phyloP scores from a whole-genome alignment of 1,284 basidiomycete species.

The Malassezia furfur region DNA sequence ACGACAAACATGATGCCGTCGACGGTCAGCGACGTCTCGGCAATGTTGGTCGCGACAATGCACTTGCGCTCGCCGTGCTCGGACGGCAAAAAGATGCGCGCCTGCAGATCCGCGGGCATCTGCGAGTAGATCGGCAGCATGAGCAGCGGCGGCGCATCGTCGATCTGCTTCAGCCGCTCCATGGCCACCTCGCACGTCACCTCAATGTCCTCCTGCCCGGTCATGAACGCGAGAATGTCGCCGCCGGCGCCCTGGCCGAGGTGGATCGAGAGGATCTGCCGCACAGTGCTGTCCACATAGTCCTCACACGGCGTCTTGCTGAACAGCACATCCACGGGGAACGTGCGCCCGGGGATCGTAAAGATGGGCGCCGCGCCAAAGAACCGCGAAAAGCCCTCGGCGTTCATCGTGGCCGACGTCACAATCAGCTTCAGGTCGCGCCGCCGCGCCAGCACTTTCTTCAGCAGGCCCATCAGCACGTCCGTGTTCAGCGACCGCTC shows the following conservation, averaged over 20 bases:
- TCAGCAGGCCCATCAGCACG: slow-evolving; percentile 86
- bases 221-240: slow-evolving; percentile 98
- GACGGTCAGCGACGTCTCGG: slow-evolving; percentile 87
- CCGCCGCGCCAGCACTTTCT: slow-evolving; percentile 80
- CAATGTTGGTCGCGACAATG: slow-evolving; percentile 97
- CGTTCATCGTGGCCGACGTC: slow-evolving; percentile 97
- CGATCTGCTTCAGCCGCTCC: slow-evolving; percentile 83
- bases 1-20: slow-evolving; percentile 97
- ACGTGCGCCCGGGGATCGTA: slow-evolving; percentile 94
- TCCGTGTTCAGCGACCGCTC: slow-evolving; percentile 92
- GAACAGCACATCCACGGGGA: slow-evolving; percentile 94
- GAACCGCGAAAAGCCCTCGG: slow-evolving; percentile 86
- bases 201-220: slow-evolving; percentile 98
- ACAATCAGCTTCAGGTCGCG: slow-evolving; percentile 91
- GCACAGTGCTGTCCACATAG: slow-evolving; percentile 94
- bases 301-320: slow-evolving; percentile 95
- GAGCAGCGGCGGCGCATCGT: slow-evolving; percentile 74
- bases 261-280: slow-evolving; percentile 93
- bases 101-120: slow-evolving; percentile 97
- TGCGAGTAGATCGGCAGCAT: slow-evolving; percentile 97
- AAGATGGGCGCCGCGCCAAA: slow-evolving; percentile 90
- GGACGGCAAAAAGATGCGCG: slow-evolving; percentile 92
- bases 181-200: slow-evolving; percentile 37
- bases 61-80: slow-evolving; percentile 90
- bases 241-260: slow-evolving; percentile 74